Evolutionary conservation across 768 basidiomycete genomes (phyloP).

Genomic region (Pleurotus ostreatus): DNA sequence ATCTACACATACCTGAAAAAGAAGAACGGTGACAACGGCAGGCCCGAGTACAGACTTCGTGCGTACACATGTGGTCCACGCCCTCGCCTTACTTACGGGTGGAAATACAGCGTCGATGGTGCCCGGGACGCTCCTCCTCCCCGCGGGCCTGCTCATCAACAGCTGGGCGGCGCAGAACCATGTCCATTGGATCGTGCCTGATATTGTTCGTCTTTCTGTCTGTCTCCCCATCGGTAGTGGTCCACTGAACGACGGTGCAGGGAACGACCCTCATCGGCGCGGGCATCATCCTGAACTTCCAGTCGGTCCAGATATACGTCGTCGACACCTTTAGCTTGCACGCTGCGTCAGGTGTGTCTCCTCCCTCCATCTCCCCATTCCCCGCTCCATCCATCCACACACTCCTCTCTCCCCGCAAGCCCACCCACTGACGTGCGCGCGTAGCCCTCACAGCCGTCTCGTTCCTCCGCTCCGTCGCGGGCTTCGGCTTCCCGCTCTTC

Average conservation of each 20-base stretch:
- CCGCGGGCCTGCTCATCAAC: conserved; percentile 60
- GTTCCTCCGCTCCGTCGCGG: conserved; percentile 58
- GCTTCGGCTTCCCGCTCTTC: conserved; percentile 78
- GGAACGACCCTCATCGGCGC: conserved; percentile 54
- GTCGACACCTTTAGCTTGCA: conserved; percentile 63
- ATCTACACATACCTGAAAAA: conserved; percentile 47
- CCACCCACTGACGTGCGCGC: neutral
- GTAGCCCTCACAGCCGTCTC: conserved; percentile 60
- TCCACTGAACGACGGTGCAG: conserved; percentile 22
- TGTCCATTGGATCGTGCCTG: conserved; percentile 67
- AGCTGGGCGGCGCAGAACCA: conserved; percentile 64
- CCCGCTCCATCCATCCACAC: neutral
- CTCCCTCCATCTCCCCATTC: too few relatives aligned
- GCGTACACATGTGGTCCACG: conserved; percentile 14
- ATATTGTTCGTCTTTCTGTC: conserved; percentile 42
- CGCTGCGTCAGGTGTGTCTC: conserved; percentile 55
- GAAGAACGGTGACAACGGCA: conserved; percentile 40
- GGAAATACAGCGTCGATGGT: conserved; percentile 45
- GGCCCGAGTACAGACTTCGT: conserved; percentile 50
- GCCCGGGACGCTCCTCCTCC: conserved; percentile 53
- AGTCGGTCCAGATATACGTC: conserved; percentile 61
- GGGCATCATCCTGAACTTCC: conserved; percentile 58
- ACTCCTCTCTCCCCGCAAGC: neutral
- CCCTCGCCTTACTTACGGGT: too few relatives aligned
- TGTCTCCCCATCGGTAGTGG: neutral